Base-by-base conservation (phyloP, 2,329 filamentous ascomycete genomes). In the Colletotrichum cordylinicola region DNA sequence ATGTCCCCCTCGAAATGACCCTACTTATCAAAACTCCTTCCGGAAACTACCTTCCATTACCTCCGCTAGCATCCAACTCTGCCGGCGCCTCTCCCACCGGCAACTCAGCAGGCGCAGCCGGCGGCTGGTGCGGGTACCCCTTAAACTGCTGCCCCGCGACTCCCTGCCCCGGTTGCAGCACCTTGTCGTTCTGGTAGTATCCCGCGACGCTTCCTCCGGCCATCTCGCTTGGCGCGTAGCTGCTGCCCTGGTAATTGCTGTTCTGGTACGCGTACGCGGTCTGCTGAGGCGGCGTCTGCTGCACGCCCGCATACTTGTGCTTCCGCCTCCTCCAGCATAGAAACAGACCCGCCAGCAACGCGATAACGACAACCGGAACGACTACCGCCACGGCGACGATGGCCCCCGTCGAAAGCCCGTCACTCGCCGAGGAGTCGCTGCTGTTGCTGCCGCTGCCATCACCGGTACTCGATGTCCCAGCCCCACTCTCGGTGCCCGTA, bases 111-210 rank as follows among this genome's bases (percentile, higher is more conserved):
- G 62, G 68, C 27, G 27, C 67, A 27, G n/a, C 37, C 12, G 71
- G 33, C 52, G 31, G 8, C 55, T 35, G 24, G 12, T 70, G 68
- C 9, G 68, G 68, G 15, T 66, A 75, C 27, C 56, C 69, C 56
- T 72, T 68, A 35, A 68, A 68, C 56, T 75, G 73, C 58, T 72
- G n/a, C 37, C 15, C 61, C 16, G 37, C 56, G 9, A 24, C 33
- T 4, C 27, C 29, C 29, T 37, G 64, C 16, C n/a, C 35, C 6
- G 73, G 43, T 8, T 64, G 62, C 58, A 75, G 43, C 43, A 75
- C 69, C 73, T 75, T 73, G n/a, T 75, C 70, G 39, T 73, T 75
- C 27, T 75, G 65, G 18, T 75, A 75, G 35, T 75, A 75, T 15
- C 58, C 70, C 1, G 62, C 70, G 13, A 73, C 37, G 18, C 65